phyloP scores from a whole-genome alignment of 2,329 filamentous ascomycete species.

The Aureobasidium sp. region DNA sequence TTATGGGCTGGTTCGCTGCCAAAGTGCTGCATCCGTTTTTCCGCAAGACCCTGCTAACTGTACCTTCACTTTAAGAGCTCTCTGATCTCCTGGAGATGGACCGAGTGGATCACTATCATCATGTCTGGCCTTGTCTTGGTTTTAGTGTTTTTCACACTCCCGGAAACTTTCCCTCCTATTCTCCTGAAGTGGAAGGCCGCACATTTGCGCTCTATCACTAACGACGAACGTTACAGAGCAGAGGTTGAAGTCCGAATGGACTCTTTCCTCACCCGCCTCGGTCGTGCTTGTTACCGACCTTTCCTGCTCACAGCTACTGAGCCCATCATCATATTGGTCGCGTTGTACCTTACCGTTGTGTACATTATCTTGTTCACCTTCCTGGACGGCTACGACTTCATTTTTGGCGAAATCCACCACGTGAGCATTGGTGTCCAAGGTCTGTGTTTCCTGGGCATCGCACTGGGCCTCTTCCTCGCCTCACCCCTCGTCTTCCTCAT shows the following conservation, averaged over 20 bases:
- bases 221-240: constrained; percentile 39
- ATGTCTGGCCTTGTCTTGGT: constrained; percentile 19
- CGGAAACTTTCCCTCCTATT: constrained; percentile 41
- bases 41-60: too few species aligned
- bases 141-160: constrained; percentile 32
- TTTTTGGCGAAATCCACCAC: constrained; percentile 43
- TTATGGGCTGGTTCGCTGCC: too few species aligned
- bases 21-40: too few species aligned
- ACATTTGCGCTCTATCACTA: constrained; percentile 22
- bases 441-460: constrained; percentile 41
- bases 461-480: constrained; percentile 32
- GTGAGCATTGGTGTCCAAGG: constrained; percentile 38
- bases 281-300: constrained; percentile 33
- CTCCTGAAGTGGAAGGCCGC: constrained; percentile 25
- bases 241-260: constrained; percentile 37
- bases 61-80: too few species aligned
- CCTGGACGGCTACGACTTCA: constrained; percentile 43
- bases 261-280: constrained; percentile 29
- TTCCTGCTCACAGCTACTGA: constrained; percentile 35
- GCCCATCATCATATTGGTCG: constrained; percentile 40
- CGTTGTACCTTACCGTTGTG: constrained; percentile 40
- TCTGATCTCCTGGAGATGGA: constrained; percentile 35
- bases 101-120: constrained; percentile 33
- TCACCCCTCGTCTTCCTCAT: constrained; percentile 36
- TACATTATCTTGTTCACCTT: constrained; percentile 39